Percentiles rank a stretch among this genome's conserved stretches.
These are phyloP conservation scores for Neocatenulostroma microsporum DNA, from an alignment of 2,329 filamentous ascomycete genomes.

Conservation along the genomic window DNA sequence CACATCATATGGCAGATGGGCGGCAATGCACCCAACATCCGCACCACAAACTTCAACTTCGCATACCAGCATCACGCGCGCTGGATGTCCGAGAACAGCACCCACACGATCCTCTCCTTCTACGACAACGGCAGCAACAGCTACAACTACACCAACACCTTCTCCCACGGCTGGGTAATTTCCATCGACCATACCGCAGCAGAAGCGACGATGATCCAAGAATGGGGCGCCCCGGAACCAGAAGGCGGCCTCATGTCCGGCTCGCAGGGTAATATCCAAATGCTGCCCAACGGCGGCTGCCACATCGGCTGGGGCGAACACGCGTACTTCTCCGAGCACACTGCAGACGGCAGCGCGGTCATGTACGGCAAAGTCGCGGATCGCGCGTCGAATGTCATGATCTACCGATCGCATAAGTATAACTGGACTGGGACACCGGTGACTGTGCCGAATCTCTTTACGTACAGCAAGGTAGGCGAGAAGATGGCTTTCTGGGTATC, in stretches of 20 bases:
- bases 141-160: conserved; percentile 33
- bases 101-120: conserved; percentile 46
- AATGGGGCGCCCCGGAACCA: conserved; percentile 42
- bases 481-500: conserved; percentile 44
- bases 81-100: conserved; percentile 38
- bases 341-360: conserved; percentile 41
- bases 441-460: conserved; percentile 32
- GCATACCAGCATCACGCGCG: conserved; percentile 49
- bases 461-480: conserved; percentile 29
- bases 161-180: conserved; percentile 42
- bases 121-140: conserved; percentile 49
- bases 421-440: conserved; percentile 46
- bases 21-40: conserved; percentile 42
- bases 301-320: conserved; percentile 51
- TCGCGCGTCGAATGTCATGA: conserved; percentile 37
- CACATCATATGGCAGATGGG: conserved; percentile 45
- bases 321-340: conserved; percentile 38
- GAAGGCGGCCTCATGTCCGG: conserved; percentile 40
- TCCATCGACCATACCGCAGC: conserved; percentile 37
- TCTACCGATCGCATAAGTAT: conserved; percentile 49
- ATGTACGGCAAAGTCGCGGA: conserved; percentile 46
- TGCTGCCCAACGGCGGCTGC: conserved; percentile 47
- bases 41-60: conserved; percentile 41
- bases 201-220: conserved; percentile 40
- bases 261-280: conserved; percentile 48